Percentiles rank a stretch among this genome's conserved stretches.
Conservation (phyloP, 371 early-diverging fungal species). For the Umbelopsis sp. region DNA sequence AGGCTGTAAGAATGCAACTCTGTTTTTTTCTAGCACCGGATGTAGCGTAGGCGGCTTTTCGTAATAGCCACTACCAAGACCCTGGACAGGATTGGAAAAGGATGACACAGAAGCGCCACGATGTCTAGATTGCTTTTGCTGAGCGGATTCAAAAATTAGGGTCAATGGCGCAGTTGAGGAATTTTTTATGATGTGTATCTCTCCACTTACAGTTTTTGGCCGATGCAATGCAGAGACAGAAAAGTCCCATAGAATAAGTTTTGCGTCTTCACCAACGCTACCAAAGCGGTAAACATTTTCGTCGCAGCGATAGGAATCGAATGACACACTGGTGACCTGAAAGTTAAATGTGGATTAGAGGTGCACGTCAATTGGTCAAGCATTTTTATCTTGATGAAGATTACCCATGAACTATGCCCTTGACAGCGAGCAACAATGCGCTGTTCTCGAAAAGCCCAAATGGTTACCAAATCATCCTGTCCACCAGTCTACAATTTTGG, state of each 20-base stretch:
- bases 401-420: conserved; percentile 94
- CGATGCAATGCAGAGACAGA: conserved; percentile 76
- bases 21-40: conserved; percentile 63
- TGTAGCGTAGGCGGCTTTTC: conserved; percentile 49
- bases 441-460: conserved; percentile 85
- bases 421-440: conserved; percentile 88
- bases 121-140: conserved; percentile 35
- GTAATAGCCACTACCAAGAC: conserved; percentile 28
- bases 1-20: conserved; percentile 84
- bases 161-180: conserved; percentile 24
- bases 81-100: conserved; percentile 28
- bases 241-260: conserved; percentile 92
- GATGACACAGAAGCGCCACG: conserved; percentile 50
- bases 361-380: not conserved
- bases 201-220: conserved; percentile 65
- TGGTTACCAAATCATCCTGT: conserved; percentile 94
- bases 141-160: not conserved
- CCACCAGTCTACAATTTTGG: conserved; percentile 75
- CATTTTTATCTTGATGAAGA: not conserved
- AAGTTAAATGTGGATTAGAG: not conserved
- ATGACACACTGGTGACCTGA: conserved; percentile 79
- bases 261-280: conserved; percentile 90
- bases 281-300: conserved; percentile 86
- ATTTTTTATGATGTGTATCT: conserved; percentile 23
- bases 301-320: conserved; percentile 90